Percentiles rank a stretch among this genome's conserved stretches.
phyloP scores from a whole-genome alignment of 23 red algal species.

The Gracilaria caudata region DNA sequence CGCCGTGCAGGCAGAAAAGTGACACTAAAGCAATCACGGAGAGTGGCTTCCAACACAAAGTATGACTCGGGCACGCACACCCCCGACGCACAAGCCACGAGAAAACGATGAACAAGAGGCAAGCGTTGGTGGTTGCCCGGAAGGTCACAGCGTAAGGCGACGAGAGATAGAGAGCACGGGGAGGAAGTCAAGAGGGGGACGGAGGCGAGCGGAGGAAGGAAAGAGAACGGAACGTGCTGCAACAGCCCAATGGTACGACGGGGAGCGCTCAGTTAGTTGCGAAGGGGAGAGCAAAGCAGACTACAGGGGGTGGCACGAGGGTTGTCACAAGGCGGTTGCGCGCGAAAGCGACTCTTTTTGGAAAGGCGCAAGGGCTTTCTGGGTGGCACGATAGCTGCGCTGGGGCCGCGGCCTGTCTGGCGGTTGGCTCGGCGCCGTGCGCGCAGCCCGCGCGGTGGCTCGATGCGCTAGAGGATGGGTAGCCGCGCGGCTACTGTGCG shows the following conservation, averaged over 20 bases:
- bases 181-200: neutral
- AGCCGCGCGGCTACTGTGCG: slow-evolving; percentile 4
- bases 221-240: neutral
- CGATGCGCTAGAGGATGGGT: neutral
- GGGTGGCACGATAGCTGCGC: neutral
- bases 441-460: slow-evolving; percentile 1
- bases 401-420: neutral
- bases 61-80: neutral
- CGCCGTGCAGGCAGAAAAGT: neutral
- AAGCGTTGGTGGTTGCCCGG: no score
- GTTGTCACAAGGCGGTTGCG: neutral
- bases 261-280: slow-evolving; percentile 2
- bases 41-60: no score
- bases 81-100: neutral
- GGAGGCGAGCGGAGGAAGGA: neutral
- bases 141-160: neutral
- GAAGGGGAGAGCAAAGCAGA: neutral
- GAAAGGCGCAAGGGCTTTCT: neutral
- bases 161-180: neutral
- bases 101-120: neutral
- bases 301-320: neutral
- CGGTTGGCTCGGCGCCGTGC: neutral
- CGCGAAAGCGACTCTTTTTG: neutral
- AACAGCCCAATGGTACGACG: neutral
- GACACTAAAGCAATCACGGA: neutral